Percentiles rank a stretch among this genome's conserved stretches.
These are phyloP conservation scores for Glycine latifolia DNA, from an alignment of 306 rosid species.

Conservation along the genomic window DNA sequence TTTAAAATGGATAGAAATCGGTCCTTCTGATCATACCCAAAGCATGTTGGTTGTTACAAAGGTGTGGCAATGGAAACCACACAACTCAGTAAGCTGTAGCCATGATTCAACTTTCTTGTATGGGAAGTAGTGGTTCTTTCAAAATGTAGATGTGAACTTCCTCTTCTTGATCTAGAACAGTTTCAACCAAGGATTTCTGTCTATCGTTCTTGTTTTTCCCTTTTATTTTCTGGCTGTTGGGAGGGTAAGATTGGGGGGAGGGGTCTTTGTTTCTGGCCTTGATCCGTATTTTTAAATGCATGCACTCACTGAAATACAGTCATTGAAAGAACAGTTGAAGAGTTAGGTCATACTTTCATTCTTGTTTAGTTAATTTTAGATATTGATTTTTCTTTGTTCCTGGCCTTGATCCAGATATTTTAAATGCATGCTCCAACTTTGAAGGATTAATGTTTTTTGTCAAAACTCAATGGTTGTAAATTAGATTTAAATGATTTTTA, in stretches of 20 bases:
- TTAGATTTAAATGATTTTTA: no score
- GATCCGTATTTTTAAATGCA: neutral
- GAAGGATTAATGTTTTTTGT: no score
- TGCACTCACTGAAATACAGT: conserved; percentile 1
- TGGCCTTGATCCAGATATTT: no score
- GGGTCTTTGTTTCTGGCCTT: conserved; percentile 7
- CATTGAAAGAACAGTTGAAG: neutral
- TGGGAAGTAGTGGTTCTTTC: conserved; percentile 17
- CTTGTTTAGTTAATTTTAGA: no score
- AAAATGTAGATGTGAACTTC: neutral
- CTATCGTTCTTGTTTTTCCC: neutral
- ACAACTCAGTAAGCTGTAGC: neutral
- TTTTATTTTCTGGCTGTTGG: neutral
- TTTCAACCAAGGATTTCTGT: neutral
- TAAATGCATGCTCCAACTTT: no score
- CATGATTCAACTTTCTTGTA: conserved; percentile 33
- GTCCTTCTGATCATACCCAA: neutral
- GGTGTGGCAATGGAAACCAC: conserved; percentile 3
- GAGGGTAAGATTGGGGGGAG: neutral
- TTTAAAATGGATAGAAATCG: conserved; percentile 3
- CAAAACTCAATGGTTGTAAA: no score
- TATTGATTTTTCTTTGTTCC: no score
- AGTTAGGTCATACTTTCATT: neutral
- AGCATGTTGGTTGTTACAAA: neutral
- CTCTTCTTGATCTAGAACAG: neutral